These are phyloP conservation scores for Hymenoscyphus infarciens DNA, from an alignment of 2,329 filamentous ascomycete species.

Conservation along the genomic window DNA sequence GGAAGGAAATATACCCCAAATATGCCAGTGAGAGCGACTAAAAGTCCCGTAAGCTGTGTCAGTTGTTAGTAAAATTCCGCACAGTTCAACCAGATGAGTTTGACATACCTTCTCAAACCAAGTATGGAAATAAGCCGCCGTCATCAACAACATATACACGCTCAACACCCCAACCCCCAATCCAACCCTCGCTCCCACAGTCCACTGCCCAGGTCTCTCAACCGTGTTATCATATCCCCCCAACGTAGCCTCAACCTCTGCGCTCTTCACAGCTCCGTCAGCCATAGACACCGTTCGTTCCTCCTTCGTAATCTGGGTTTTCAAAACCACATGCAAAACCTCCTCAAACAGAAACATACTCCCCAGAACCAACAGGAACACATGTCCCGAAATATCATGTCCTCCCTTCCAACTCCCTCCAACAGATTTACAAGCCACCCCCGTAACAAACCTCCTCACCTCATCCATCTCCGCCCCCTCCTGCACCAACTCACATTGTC, in stretches of 20 bases:
- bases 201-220: constrained; percentile 35
- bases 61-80: constrained; percentile 10
- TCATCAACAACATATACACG: constrained; percentile 98
- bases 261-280: constrained; percentile 63
- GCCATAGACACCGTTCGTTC: constrained; percentile 62
- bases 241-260: constrained; percentile 43
- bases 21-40: constrained; percentile 45
- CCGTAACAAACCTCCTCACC: constrained; percentile 57
- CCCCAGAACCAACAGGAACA: constrained; percentile 85
- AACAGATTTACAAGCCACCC: constrained; percentile 74
- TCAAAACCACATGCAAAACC: constrained; percentile 59
- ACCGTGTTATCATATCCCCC: constrained; percentile 12
- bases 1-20: constrained; percentile 51
- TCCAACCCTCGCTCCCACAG: constrained; percentile 53
- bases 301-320: constrained; percentile 47
- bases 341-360: constrained; percentile 81
- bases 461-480: constrained; percentile 46
- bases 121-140: constrained; percentile 96
- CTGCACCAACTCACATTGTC: constrained; percentile 65
- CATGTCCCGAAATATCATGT: constrained; percentile 93
- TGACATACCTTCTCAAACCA: constrained; percentile 87
- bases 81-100: neutral
- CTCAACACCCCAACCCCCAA: constrained; percentile 65
- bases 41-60: constrained; percentile 45
- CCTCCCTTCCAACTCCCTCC: constrained; percentile 89